Evolutionary conservation across 2,329 filamentous ascomycete species (phyloP).

Genomic region (Stagonosporopsis chrysanthemi): DNA sequence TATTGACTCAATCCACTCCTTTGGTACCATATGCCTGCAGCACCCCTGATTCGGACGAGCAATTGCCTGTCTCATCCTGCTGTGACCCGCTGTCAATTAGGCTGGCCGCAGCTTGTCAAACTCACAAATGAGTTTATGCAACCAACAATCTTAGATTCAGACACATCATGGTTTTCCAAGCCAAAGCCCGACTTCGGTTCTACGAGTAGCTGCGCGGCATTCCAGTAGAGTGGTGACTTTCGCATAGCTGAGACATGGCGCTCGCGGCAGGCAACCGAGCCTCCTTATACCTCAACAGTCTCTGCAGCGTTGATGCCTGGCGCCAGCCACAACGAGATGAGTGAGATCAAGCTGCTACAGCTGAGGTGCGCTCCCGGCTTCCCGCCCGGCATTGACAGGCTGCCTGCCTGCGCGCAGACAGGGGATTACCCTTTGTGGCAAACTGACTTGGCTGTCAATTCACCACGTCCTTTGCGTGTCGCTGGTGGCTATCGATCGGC

Average conservation of each 20-base stretch:
- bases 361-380: slow-evolving; percentile 8
- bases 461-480: neutral
- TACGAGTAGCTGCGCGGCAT: neutral
- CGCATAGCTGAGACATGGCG: slow-evolving; percentile 14
- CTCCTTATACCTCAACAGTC: slow-evolving; percentile 27
- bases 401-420: neutral
- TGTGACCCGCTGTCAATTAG: slow-evolving; percentile 13
- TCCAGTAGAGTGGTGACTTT: slow-evolving; percentile 5
- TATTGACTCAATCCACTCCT: slow-evolving; percentile 19
- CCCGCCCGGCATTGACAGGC: slow-evolving; percentile 9
- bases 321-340: slow-evolving; percentile 10
- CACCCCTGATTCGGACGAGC: slow-evolving; percentile 3
- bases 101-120: neutral
- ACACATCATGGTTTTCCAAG: neutral
- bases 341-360: slow-evolving; percentile 11
- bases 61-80: slow-evolving; percentile 10
- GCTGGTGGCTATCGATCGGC: slow-evolving; percentile 9
- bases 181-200: slow-evolving; percentile 1
- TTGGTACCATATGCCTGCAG: slow-evolving; percentile 7
- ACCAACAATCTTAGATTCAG: neutral
- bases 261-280: slow-evolving; percentile 25
- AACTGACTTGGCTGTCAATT: slow-evolving; percentile 6
- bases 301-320: slow-evolving; percentile 27
- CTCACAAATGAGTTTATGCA: slow-evolving; percentile 12
- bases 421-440: slow-evolving; percentile 4